Evolutionary conservation across 805 yeast genomes (phyloP), one percentile per base, ranked within the genome.

Genomic region (Pichia sporocuriosa): DNA sequence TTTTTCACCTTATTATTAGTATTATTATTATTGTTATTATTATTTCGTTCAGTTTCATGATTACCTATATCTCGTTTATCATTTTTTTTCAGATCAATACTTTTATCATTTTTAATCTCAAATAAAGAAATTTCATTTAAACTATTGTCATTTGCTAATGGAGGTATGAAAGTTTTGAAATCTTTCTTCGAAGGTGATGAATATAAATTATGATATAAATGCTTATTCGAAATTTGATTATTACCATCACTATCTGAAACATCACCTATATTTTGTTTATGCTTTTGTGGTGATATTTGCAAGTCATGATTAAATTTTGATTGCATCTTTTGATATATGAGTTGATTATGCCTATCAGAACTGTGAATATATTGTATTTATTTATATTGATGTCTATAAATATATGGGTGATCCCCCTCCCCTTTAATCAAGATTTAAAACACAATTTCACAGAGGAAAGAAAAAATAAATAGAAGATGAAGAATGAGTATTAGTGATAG

Each of bases 1-100:
- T 61, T 61, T 31, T 51, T 59, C 3, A 19, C 16, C 31, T 46
- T 37, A 27, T 39, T 30, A 15, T 28, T 13, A 13, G 23, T 34
- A 8, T 25, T 26, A 17, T 15, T n/a, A 15, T 32, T 13, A 13
- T 16, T 20, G 15, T 16, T 26, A 25, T 13, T n/a, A 15, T 15
- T 13, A 12, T 30, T 22, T 6, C 12, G 26, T 8, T 11, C 8
- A 24, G 26, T 8, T n/a, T n/a, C n/a, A n/a, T n/a, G n/a, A n/a
- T n/a, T n/a, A n/a, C n/a, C n/a, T n/a, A n/a, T n/a, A 4, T 20
- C 4, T 25, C 19, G 22, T 6, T 23, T 25, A n/a, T 3, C 30
- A 3, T 22, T 37, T n/a, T 3, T 32, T 6, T 19, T 17, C 4
- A 4, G 8, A 13, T 16, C n/a, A 12, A 11, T n/a, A 15, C 21